Evolutionary conservation across 176 grass and related monocot genomes (phyloP), one percentile per base, ranked within the genome.

Genomic region (Musa beccarii): DNA sequence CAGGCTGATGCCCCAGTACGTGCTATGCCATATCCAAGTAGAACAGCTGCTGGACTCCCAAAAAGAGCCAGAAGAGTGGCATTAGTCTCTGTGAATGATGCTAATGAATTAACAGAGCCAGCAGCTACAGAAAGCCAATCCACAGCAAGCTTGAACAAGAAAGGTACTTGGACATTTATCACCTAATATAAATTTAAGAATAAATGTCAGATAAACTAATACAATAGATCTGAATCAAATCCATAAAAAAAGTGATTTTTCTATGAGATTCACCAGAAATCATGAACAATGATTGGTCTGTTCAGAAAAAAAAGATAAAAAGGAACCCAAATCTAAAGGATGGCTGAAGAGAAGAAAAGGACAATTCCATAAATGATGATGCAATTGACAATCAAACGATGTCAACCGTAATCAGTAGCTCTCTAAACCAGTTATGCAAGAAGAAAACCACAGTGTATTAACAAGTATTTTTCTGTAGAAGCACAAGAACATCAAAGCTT

Each of bases 151-250:
- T 98, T 98, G 89, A 98, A 98, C 56, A 98, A 80, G 83, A 98
- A 93, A 82, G 95, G 95, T 59, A 93, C 88, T 91, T 98, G 95
- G 75, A 98, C 95, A 91, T 98, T 98, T 91, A 98, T 98, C 89
- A 94, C 93, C 93, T 97, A 81, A 54, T 75, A 12, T 86, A 73
- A 81, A 87, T 80, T 83, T 68, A 19, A 84, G 84, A 79, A 71
- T 69, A 87, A 63, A 54, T 16, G 53, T 84, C 63, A 84, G 78
- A 71, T 24, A 84, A 77, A n/a, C 25, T 79, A 88, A n/a, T 59
- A 69, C 12, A 80, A 71, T 52, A 52, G 22, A 64, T 66, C 26
- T 78, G 4, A 43, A 43, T 43, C 34, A 43, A 26, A 28, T 66
- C 23, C 2, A 66, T 28, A 15, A 2, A 12, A 21, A 66, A 9